phyloP scores from a whole-genome alignment of 495 filamentous ascomycete genomes.

The Rhypophila decipiens region DNA sequence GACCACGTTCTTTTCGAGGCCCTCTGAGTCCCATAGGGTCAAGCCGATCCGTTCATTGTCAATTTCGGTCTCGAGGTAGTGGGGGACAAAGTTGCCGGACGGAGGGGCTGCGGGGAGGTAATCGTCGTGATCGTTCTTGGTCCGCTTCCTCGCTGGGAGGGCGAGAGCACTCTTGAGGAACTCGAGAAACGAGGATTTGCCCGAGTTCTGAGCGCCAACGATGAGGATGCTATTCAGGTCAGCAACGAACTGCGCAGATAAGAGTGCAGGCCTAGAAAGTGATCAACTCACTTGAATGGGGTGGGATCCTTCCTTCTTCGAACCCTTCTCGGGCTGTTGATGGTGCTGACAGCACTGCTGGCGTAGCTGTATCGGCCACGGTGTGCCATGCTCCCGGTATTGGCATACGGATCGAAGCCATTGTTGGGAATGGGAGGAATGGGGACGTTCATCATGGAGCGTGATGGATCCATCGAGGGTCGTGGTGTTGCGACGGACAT shows the following conservation, averaged over 20 bases:
- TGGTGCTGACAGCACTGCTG: conserved; percentile 81
- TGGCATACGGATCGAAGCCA: conserved; percentile 66
- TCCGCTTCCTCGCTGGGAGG: conserved; percentile 69
- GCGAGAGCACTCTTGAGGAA: conserved; percentile 83
- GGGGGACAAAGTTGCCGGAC: conserved; percentile 64
- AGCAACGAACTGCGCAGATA: neutral
- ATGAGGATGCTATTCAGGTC: conserved; percentile 66
- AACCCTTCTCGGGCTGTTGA: conserved; percentile 90
- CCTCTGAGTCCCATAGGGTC: conserved; percentile 93
- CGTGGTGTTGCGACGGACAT: conserved; percentile 34
- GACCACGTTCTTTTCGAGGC: conserved; percentile 86
- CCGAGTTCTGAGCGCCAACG: conserved; percentile 79
- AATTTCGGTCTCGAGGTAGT: conserved; percentile 92
- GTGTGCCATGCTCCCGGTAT: conserved; percentile 92
- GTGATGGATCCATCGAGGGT: conserved; percentile 37
- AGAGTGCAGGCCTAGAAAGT: too few species aligned
- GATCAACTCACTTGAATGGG: conserved; percentile 82
- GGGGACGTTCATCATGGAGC: conserved; percentile 27
- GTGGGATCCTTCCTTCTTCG: conserved; percentile 94
- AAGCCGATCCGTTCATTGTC: conserved; percentile 87
- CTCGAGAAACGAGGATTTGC: conserved; percentile 95
- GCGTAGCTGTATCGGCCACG: conserved; percentile 96
- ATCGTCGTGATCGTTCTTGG: conserved; percentile 47
- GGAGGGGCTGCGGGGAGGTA: conserved; percentile 43
- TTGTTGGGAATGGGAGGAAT: conserved; percentile 50